A percentile compares a stretch with the other conserved stretches of the same genome.
These are phyloP conservation scores for Elaeagnus macrophylla DNA, from an alignment of 306 rosid genomes.

Conservation along the genomic window DNA sequence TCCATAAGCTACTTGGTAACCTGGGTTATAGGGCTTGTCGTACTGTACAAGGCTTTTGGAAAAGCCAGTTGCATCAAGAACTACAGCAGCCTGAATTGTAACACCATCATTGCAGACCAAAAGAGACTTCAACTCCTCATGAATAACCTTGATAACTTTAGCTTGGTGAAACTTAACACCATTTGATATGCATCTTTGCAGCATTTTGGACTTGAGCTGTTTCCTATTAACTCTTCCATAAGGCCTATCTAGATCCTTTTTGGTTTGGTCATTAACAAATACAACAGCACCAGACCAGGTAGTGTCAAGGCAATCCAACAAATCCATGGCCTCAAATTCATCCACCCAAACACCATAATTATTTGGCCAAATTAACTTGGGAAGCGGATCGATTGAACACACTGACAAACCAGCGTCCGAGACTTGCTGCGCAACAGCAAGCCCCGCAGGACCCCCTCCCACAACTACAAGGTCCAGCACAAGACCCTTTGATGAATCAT, in stretches of 20 bases:
- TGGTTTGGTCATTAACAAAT: constrained; percentile 40
- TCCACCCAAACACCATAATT: constrained; percentile 86
- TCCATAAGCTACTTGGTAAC: constrained; percentile 80
- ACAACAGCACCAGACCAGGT: constrained; percentile 66
- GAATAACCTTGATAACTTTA: constrained; percentile 54
- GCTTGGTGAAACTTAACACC: constrained; percentile 62
- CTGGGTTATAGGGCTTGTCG: constrained; percentile 44
- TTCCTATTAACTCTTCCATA: constrained; percentile 60
- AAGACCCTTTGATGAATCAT: constrained; percentile 32
- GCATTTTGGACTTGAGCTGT: constrained; percentile 39
- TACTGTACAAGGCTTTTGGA: constrained; percentile 29
- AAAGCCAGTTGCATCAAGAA: constrained; percentile 86
- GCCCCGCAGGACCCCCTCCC: constrained; percentile 78
- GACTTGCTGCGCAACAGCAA: constrained; percentile 61
- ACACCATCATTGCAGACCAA: constrained; percentile 55
- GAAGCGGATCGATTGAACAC: constrained; percentile 73
- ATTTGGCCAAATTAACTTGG: constrained; percentile 80
- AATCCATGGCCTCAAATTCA: constrained; percentile 57
- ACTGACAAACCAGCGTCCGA: constrained; percentile 69
- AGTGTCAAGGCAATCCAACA: constrained; percentile 64
- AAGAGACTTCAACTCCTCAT: constrained; percentile 44
- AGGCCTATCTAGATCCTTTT: constrained; percentile 54
- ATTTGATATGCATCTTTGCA: constrained; percentile 45
- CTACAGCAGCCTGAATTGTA: constrained; percentile 46
- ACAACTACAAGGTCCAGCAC: constrained; percentile 53